Evolutionary conservation across 352 stramenopile species (phyloP), one percentile per base, ranked within the genome.

Genomic region (Pythium myriotylum): DNA sequence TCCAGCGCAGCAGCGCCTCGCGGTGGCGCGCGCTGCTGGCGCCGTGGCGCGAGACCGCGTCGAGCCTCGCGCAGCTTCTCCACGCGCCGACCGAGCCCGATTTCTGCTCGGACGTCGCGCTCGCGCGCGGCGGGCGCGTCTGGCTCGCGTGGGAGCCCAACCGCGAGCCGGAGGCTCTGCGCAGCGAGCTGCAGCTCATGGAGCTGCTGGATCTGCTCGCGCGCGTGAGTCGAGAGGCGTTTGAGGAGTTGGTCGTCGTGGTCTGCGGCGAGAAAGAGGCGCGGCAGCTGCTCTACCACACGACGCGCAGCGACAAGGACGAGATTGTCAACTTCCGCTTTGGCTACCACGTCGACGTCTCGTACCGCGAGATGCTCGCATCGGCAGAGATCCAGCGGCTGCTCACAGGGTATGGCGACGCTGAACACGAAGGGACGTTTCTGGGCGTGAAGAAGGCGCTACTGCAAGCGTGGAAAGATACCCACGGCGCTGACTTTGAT

Each of bases 181-280:
- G 16, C 23, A 24, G 20, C 23, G 23, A 52, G 46, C 16, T 52
- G 23, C 23, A 52, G 46, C 26, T 35, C 26, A 52, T 52, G 26
- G 46, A 52, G 46, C 46, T 52, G 46, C 46, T 52, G 24, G 46
- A 52, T 37, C 46, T 52, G 24, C 12, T 52, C 12, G 46, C 46
- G 24, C 46, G 46, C 26, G 46, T 52, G 12, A 24, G 39, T 16
- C 46, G 46, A 24, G 46, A n/a, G 22, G 46, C 16, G 5, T 52
- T 52, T 23, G 46, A 23, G 4, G 46, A 52, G 46, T 37, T 52
- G 9, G 46, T 52, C 3, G 23, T 37, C 10, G 3, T 23, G 1
- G 17, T 52, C 16, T 52, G 46, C 26, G 46, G 46, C 4, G 13
- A 17, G 3, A 12, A 7, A n/a, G 46, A 52, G 12, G 46, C 23